Evolutionary conservation across 225 moss, liverwort and hornwort genomes (phyloP).

Genomic region (Sphagnum contortum): DNA sequence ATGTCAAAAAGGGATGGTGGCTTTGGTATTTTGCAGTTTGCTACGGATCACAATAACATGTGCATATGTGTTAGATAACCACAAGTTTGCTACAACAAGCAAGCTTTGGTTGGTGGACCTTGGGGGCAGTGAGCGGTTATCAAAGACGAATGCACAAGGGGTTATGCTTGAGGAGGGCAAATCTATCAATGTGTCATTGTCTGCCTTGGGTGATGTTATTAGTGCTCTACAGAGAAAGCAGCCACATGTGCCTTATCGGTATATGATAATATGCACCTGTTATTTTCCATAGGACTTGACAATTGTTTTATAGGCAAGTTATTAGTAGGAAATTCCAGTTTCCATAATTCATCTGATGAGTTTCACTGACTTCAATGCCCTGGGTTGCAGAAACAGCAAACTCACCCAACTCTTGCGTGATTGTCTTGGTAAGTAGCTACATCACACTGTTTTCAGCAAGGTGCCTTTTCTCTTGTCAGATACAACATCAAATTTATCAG

Average conservation of each 20-base stretch:
- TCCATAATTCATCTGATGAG: no score
- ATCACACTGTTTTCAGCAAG: no score
- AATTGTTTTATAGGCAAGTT: no score
- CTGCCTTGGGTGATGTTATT: conserved; percentile 60
- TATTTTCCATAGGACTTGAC: neutral
- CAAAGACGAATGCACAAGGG: conserved; percentile 57
- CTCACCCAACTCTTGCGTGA: conserved; percentile 57
- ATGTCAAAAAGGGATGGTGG: no score
- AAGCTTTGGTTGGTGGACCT: conserved; percentile 60
- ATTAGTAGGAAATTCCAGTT: no score
- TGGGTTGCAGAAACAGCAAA: conserved; percentile 47
- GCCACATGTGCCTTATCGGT: conserved; percentile 59
- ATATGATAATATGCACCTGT: neutral
- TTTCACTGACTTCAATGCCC: no score
- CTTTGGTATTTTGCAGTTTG: conserved; percentile 16
- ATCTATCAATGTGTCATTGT: conserved; percentile 55
- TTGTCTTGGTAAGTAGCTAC: conserved; percentile 26
- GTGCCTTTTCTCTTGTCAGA: no score
- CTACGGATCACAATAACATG: conserved; percentile 46
- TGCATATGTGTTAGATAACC: conserved; percentile 26
- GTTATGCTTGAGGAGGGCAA: conserved; percentile 55
- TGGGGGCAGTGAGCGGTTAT: conserved; percentile 53
- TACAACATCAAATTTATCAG: no score
- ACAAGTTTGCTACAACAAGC: conserved; percentile 21
- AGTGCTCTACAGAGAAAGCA: conserved; percentile 45